These are phyloP conservation scores for Microthlaspi erraticum DNA, from an alignment of 345 rosid species.

Conservation along the genomic window DNA sequence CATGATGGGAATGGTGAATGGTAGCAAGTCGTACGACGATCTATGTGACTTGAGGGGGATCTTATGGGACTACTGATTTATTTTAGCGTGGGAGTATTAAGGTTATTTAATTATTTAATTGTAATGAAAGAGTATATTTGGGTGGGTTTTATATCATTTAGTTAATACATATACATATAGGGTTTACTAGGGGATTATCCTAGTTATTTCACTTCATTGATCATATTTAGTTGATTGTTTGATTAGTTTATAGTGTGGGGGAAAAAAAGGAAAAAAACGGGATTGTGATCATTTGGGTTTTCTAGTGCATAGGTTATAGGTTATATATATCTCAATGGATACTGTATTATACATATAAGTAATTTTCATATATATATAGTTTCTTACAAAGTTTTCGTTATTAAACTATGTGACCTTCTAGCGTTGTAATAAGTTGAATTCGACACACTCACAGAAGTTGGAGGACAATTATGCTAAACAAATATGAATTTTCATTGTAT, in stretches of 20 bases:
- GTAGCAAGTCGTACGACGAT: slow-evolving; percentile 45
- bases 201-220: slow-evolving; percentile 29
- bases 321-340: slow-evolving; percentile 21
- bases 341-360: slow-evolving; percentile 26
- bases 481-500: too few species aligned
- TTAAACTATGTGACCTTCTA: slow-evolving; percentile 4
- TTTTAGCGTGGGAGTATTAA: slow-evolving; percentile 13
- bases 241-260: slow-evolving; percentile 30
- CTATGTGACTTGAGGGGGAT: slow-evolving; percentile 41
- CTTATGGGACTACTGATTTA: slow-evolving; percentile 40
- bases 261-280: slow-evolving; percentile 14
- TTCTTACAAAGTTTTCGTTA: slow-evolving; percentile 11
- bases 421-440: slow-evolving; percentile 24
- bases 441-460: not conserved
- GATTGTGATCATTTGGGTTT: slow-evolving; percentile 35
- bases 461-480: too few species aligned
- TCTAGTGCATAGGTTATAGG: slow-evolving; percentile 28
- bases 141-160: slow-evolving; percentile 35
- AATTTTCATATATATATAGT: slow-evolving; percentile 19
- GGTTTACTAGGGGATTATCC: slow-evolving; percentile 35
- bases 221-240: slow-evolving; percentile 41
- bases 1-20: slow-evolving; percentile 38
- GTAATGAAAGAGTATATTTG: slow-evolving; percentile 41
- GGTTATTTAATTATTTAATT: slow-evolving; percentile 29
- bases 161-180: slow-evolving; percentile 36